phyloP scores from a whole-genome alignment of 139 green algal genomes.

The Eudorina sp. region DNA sequence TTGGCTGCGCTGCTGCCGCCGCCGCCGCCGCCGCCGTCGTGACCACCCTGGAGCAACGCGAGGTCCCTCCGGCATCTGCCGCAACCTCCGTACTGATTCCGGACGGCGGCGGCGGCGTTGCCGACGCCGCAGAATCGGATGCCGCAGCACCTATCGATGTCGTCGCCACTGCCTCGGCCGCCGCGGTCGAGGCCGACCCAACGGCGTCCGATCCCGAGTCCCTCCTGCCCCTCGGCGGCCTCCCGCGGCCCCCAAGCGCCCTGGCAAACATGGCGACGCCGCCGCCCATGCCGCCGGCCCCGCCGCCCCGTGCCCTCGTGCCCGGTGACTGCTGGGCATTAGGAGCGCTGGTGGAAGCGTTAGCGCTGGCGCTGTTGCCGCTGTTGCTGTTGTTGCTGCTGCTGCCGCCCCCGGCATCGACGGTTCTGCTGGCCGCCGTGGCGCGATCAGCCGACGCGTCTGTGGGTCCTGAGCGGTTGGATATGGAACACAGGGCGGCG shows the following conservation, averaged over 20 bases:
- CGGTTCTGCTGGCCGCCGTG: too few species aligned
- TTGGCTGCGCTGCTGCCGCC: too few species aligned
- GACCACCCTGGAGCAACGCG: too few species aligned
- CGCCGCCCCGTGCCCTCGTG: not conserved
- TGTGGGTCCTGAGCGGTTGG: too few species aligned
- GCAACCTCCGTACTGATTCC: too few species aligned
- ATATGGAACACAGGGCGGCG: too few species aligned
- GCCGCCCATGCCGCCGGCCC: not conserved
- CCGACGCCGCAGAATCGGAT: not conserved
- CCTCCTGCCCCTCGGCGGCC: not conserved
- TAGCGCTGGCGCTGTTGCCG: not conserved
- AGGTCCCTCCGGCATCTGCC: too few species aligned
- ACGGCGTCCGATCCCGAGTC: not conserved
- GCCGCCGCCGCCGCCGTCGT: too few species aligned
- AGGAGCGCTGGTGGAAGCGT: not conserved
- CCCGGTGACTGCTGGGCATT: not conserved
- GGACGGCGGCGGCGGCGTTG: not conserved
- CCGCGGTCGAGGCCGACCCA: not conserved
- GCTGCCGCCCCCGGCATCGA: too few species aligned
- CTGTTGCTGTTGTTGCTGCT: not conserved
- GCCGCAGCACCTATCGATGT: not conserved
- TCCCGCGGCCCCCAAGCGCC: not conserved
- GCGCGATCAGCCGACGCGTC: too few species aligned
- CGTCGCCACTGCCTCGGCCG: not conserved
- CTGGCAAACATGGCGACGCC: constrained; percentile 20